Base-by-base conservation (phyloP, 257 asterid genomes). In the Fraxinus americana region DNA sequence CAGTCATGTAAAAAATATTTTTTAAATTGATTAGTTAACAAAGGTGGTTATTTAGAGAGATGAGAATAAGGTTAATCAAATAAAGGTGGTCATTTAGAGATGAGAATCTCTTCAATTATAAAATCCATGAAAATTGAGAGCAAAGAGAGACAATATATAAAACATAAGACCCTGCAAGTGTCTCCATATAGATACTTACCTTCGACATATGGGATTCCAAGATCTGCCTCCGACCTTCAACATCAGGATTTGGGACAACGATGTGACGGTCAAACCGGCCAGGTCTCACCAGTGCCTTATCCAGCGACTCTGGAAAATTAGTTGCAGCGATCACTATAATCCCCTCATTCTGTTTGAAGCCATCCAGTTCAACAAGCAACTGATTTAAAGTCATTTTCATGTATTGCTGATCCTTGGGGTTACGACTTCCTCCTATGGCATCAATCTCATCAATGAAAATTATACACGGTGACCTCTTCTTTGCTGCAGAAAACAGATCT, bases 191-290 rank as follows among this genome's bases (percentile, higher is more conserved):
- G 32, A 73, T 67, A 74, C 66, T 71, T 85, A 94, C 98, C 97
- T 94, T 92, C n/a, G 97, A 85, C 99, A 95, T 92, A 86, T 92
- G 97, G 41, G 92, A 82, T 80, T 95, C 99, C 88, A 95, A 68
- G 82, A 93, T 95, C 91, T 95, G 99, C 82, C 92, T 90, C 83
- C 98, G 86, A 17, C 99, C 98, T 86, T 95, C 99, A 75, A 93
- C 97, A 79, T 95, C 99, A 61, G 99, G 99, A 86, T 93, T 95
- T 16, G 98, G 99, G 67, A 95, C 99, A 67, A 93, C 97, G 76
- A 95, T 89, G 79, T 93, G 90, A 50, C 97, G 94, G 83, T 95
- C 99, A 74, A 95, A 95, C 68, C 98, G 89, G 45, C 97, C 99
- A 57, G 98, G 97, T 76, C 99, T 92, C 77, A 95, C 94, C 78